A percentile compares a stretch with the other conserved stretches of the same genome.
Evolutionary conservation across 2,329 filamentous ascomycete genomes (phyloP).

Genomic region (Arthrobotrys entomopaga): DNA sequence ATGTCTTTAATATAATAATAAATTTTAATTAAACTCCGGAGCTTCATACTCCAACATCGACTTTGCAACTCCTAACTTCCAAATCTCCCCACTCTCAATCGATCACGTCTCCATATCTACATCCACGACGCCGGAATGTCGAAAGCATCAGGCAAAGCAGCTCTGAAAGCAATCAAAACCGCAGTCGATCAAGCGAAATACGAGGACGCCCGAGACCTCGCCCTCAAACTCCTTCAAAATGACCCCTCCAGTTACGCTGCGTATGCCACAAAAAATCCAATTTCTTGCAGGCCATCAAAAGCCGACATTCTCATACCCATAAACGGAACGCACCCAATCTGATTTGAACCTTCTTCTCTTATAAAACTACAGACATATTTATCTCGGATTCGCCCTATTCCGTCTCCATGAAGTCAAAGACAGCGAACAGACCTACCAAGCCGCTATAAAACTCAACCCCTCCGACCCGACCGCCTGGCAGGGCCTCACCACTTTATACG

Average conservation of each 20-base stretch:
- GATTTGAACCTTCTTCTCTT: background rate
- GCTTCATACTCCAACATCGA: too few relatives aligned
- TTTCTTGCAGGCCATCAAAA: too few relatives aligned
- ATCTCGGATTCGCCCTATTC: slow-evolving; percentile 84
- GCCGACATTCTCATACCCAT: background rate
- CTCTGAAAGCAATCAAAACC: slow-evolving; percentile 82
- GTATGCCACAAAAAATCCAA: slow-evolving; percentile 41
- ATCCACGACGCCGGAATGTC: slow-evolving; percentile 40
- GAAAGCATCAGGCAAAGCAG: slow-evolving; percentile 40
- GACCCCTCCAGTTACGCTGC: slow-evolving; percentile 77
- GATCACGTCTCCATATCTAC: background rate
- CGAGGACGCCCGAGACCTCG: slow-evolving; percentile 76
- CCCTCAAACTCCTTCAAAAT: slow-evolving; percentile 74
- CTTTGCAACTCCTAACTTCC: too few relatives aligned
- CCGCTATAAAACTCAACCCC: slow-evolving; percentile 74
- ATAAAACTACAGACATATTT: slow-evolving; percentile 72
- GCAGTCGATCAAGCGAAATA: slow-evolving; percentile 82
- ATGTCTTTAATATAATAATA: too few relatives aligned
- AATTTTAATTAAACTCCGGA: too few relatives aligned
- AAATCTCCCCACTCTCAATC: background rate
- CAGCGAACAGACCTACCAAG: slow-evolving; percentile 78
- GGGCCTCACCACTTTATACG: slow-evolving; percentile 85
- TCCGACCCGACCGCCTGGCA: slow-evolving; percentile 89
- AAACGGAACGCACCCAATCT: background rate
- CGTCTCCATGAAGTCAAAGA: slow-evolving; percentile 77